Base-by-base conservation (phyloP, 1,139 yeast species). In the Suhomyces bokatorum region DNA sequence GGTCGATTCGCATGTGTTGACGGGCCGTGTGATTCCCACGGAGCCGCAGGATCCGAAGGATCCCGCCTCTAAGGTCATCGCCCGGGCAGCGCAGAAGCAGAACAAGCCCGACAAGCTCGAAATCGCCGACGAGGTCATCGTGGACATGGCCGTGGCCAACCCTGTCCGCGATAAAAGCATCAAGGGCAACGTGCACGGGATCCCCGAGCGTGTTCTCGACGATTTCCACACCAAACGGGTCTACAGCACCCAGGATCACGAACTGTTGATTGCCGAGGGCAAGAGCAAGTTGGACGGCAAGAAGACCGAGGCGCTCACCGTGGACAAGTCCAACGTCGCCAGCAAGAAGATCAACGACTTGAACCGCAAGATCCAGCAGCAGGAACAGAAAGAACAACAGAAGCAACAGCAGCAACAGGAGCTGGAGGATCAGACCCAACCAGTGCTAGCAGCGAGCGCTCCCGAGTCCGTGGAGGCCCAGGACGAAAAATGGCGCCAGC, bases 61-160 rank as follows among this genome's bases (percentile, higher is more conserved):
- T 20, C 24, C 24, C 28, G 28, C 41, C 35, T 47, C 32, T 36
- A 39, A 43, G 26, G 40, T 44, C n/a, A n/a, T n/a, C 13, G 16
- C n/a, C 6, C 29, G 22, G 10, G 26, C 35, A 48, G 31, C 33
- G 35, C 11, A 35, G 39, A 16, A 14, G 39, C 24, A 5, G 2
- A 45, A 42, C 16, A 12, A 28, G 39, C 24, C 24, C 6, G 46
- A 42, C 16, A 12, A 28, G 12, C 22, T n/a, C 20, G 36, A 36
- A n/a, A 9, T 32, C 12, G 31, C 32, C 11, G 44, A 36, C 20
- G 40, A 37, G 15, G 77, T 71, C 6, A 59, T 74, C 20, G 52
- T 69, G n/a, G 77, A 73, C 50, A 56, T 73, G 11, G 75, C 75
- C 3, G 58, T 73, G 6, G 54, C 57, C n/a, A 57, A 65, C 37